Base-by-base conservation (phyloP, 768 basidiomycete species). In the Flagelloscypha sp. region DNA sequence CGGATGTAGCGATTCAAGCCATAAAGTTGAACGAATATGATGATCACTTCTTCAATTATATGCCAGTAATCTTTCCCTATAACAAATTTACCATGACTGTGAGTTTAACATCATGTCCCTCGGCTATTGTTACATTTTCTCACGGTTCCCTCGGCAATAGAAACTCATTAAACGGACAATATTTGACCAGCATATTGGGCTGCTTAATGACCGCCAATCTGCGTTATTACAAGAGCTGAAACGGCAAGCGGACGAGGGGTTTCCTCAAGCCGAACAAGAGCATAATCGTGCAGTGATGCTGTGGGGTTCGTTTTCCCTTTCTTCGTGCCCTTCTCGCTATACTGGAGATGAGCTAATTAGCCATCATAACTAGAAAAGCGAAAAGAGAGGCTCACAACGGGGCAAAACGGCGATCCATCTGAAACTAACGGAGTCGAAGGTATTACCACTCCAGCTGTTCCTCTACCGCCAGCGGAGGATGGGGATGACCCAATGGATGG, bases 81-180 rank as follows among this genome's bases (percentile, higher is more conserved):
- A 99, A 99, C 62, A 79, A 82, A 45, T 99, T 86, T 54, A 94
- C 88, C 0, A 90, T 97, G 80, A 84, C 72, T 33, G 82, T 85
- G 36, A 34, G 80, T 67, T 12, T 19, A 24, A n/a, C n/a, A n/a
- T n/a, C n/a, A n/a, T n/a, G n/a, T n/a, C n/a, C n/a, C n/a, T n/a
- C n/a, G n/a, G n/a, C n/a, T n/a, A n/a, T n/a, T n/a, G n/a, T n/a
- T n/a, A n/a, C n/a, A n/a, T n/a, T n/a, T n/a, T n/a, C n/a, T n/a
- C n/a, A n/a, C n/a, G n/a, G n/a, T n/a, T 28, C 16, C 3, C 13
- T 20, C 21, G 19, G 35, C 21, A 30, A 37, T 52, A 93, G 84
- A 97, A 95, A 79, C 72, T 97, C 30, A 84, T 92, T 56, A 90
- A 90, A 53, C 76, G 89, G 6, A 84, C 85, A n/a, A 74, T 92